Percentiles rank a stretch among this genome's conserved stretches.
These are phyloP conservation scores for Coriolopsis trogii DNA, from an alignment of 1,284 basidiomycete species.

Conservation along the genomic window DNA sequence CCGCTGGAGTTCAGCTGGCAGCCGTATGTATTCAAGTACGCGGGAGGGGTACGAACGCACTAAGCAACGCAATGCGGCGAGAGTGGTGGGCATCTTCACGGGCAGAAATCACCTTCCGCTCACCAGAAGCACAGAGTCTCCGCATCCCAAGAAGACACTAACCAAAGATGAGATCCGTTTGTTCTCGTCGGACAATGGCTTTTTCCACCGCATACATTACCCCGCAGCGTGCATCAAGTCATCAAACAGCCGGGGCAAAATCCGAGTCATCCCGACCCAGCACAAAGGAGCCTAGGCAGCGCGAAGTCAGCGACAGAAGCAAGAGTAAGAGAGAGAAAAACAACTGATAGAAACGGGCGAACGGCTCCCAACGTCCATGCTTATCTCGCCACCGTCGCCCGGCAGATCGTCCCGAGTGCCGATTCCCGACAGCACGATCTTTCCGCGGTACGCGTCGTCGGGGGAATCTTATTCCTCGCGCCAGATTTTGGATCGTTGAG, in stretches of 20 bases:
- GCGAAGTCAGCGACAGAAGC: conserved; percentile 5
- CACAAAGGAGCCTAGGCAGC: conserved; percentile 9
- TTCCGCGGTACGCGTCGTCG: background rate
- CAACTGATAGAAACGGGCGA: background rate
- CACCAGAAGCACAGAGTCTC: no score
- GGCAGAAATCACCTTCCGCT: no score
- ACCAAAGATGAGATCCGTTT: no score
- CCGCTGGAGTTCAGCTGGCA: no score
- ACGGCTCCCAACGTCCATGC: background rate
- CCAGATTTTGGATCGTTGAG: background rate
- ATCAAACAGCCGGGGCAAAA: no score
- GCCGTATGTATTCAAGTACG: no score
- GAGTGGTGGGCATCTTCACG: no score
- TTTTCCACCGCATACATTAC: background rate
- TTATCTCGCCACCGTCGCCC: background rate
- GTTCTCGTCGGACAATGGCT: no score
- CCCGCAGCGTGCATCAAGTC: background rate
- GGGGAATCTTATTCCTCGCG: background rate
- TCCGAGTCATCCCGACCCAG: conserved; percentile 2
- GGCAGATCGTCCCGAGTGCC: background rate
- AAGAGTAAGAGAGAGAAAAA: background rate
- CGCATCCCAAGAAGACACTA: no score
- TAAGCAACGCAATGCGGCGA: no score
- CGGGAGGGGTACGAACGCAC: no score
- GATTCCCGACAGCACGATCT: no score